Percentiles rank a stretch among this genome's conserved stretches.
Conservation (phyloP, 1,139 yeast genomes). For the Pichia norvegensis region DNA sequence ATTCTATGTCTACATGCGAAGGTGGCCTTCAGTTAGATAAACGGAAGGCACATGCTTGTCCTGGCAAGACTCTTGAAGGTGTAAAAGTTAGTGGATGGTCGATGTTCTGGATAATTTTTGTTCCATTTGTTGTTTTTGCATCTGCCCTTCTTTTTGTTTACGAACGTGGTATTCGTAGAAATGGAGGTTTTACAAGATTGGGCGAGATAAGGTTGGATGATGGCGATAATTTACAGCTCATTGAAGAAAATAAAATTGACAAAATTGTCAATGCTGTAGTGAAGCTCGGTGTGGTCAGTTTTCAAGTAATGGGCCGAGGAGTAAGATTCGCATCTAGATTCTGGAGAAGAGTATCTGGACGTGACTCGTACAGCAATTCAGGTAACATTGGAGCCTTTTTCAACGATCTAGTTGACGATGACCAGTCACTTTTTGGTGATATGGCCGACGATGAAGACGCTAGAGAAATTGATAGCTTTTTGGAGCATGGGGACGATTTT, state of each 20-base stretch:
- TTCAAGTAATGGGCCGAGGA: slow-evolving; percentile 39
- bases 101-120: slow-evolving; percentile 41
- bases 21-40: slow-evolving; percentile 67
- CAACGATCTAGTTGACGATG: slow-evolving; percentile 39
- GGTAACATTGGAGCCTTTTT: slow-evolving; percentile 34
- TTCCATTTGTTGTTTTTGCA: slow-evolving; percentile 54
- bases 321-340: slow-evolving; percentile 37
- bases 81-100: slow-evolving; percentile 54
- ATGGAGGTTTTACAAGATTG: slow-evolving; percentile 71
- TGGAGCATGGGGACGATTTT: slow-evolving; percentile 20
- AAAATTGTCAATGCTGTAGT: slow-evolving; percentile 55
- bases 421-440: slow-evolving; percentile 28
- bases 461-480: slow-evolving; percentile 28
- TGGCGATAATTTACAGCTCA: slow-evolving; percentile 54
- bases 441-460: slow-evolving; percentile 45
- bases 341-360: slow-evolving; percentile 26
- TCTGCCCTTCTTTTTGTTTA: slow-evolving; percentile 65
- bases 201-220: slow-evolving; percentile 81
- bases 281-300: slow-evolving; percentile 41
- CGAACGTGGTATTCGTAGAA: slow-evolving; percentile 71
- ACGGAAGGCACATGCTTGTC: slow-evolving; percentile 68
- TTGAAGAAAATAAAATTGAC: slow-evolving; percentile 62
- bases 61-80: slow-evolving; percentile 66
- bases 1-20: slow-evolving; percentile 66
- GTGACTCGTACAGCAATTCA: slow-evolving; percentile 26